Evolutionary conservation across 106 monocot species (phyloP), one percentile per base, ranked within the genome.

Genomic region (Dendrobium chrysotoxum): DNA sequence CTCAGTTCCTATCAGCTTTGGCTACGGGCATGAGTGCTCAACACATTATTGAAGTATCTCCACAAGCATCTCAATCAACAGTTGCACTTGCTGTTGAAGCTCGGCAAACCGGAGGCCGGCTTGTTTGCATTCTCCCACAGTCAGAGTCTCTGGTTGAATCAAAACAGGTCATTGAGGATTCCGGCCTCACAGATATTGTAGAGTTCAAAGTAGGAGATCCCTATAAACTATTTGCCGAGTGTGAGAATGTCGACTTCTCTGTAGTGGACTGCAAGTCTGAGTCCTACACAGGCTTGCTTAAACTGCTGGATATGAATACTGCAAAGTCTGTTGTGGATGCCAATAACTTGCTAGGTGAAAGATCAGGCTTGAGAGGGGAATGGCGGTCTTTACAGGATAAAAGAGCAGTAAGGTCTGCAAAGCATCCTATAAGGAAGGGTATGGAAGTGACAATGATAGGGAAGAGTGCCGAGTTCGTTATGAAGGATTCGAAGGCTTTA

Each of bases 221-320:
- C n/a, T n/a, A n/a, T 4, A 70, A 87, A 65, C 83, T 90, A 7
- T 80, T 87, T 42, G 72, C 83, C 12, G 70, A 80, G 78, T 87
- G 87, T 65, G 89, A 90, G 80, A 87, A 85, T 67, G 77, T 90
- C 5, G 87, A 87, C 78, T 87, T 87, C 82, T 83, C 89, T 7
- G 75, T 86, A 0, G 86, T 90, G 4, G 90, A 87, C 81, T 90
- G 90, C 81, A 79, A 79, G 38, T 41, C 76, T 17, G 79, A 85
- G 9, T 72, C 80, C 10, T 81, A 85, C 53, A 30, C n/a, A n/a
- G 85, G 80, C 10, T 31, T 87, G 75, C 87, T 90, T 7, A 77
- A 79, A 46, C 28, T 87, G 57, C 74, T 87, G 41, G 83, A 87
- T 13, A 61, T 87, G 55, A 87, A 87, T 40, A 85, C 81, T 18